phyloP scores from a whole-genome alignment of 345 rosid species.

The Kernera saxatilis region DNA sequence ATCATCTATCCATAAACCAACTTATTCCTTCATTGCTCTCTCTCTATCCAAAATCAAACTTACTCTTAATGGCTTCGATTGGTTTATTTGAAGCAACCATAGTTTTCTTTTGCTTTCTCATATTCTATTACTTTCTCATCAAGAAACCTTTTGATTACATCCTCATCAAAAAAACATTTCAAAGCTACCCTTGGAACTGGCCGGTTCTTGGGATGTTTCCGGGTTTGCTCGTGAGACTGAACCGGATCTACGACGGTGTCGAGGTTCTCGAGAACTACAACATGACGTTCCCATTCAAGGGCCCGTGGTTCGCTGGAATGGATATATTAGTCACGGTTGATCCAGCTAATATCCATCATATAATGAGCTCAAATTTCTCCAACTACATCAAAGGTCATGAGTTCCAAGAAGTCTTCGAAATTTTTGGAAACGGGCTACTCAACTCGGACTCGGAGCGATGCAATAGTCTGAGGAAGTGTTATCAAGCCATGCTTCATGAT shows the following conservation, averaged over 20 bases:
- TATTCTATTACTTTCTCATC: not conserved
- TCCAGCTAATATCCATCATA: slow-evolving; percentile 27
- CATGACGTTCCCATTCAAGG: slow-evolving; percentile 16
- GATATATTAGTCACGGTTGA: slow-evolving; percentile 9
- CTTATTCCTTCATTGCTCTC: not conserved
- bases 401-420: slow-evolving; percentile 16
- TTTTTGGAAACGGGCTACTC: slow-evolving; percentile 23
- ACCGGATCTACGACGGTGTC: not conserved
- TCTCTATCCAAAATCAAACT: not conserved
- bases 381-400: slow-evolving; percentile 24
- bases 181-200: slow-evolving; percentile 18
- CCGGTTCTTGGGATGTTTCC: slow-evolving; percentile 29
- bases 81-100: slow-evolving; percentile 5
- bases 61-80: not conserved
- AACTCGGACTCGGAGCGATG: slow-evolving; percentile 23
- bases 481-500: not conserved
- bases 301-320: not conserved
- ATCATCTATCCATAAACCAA: not conserved
- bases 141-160: not conserved
- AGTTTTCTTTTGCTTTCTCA: slow-evolving; percentile 12
- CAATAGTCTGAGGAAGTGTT: slow-evolving; percentile 10
- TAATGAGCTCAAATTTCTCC: slow-evolving; percentile 15
- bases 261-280: slow-evolving; percentile 2
- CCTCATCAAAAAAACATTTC: not conserved
- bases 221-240: not conserved